Evolutionary conservation across 2,329 filamentous ascomycete species (phyloP), one percentile per base, ranked within the genome.

Genomic region (Pseudocercospora pini-densiflorae): DNA sequence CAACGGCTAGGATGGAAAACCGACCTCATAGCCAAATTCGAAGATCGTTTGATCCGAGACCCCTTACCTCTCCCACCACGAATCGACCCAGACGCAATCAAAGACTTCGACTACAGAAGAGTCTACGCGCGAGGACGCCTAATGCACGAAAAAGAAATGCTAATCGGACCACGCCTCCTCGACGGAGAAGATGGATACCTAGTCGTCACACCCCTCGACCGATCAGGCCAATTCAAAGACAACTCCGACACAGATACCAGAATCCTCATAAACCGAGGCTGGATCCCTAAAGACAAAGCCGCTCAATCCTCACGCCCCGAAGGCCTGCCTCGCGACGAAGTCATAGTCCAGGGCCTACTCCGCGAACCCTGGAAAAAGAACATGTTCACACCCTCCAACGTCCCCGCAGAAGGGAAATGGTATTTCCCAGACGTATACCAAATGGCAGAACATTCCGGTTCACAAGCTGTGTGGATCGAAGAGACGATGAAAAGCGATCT

Each of bases 301-400:
- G 81, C 87, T 66, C 90, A 94, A 81, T 82, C 82, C 71, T 82
- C 84, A 63, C 82, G 92, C 43, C 78, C 85, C 0, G 86, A 88
- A 24, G 88, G 89, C 0, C 72, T 98, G 71, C 90, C 91, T 0
- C 78, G 76, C 58, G 92, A 89, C 0, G 88, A 91, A 74, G 89
- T 98, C 9, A 87, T 86, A 0, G 89, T 99, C 2, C 89, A 97
- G 80, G 95, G 95, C 0, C 75, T 99, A 77, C 78, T 99, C 77
- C 82, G 95, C 66, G 89, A 95, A 81, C 94, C 94, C 8, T 97
- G 92, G 88, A 95, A 97, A 86, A 97, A 94, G 85, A 99, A 99
- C 79, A 91, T 94, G 87, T 99, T 99, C 79, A 99, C 95, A 63
- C 95, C 95, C 0, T 89, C 91, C 0, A 99, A 99, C 74, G 84